phyloP scores from a whole-genome alignment of 1,139 yeast species.

The Saccharomyces hybrid region DNA sequence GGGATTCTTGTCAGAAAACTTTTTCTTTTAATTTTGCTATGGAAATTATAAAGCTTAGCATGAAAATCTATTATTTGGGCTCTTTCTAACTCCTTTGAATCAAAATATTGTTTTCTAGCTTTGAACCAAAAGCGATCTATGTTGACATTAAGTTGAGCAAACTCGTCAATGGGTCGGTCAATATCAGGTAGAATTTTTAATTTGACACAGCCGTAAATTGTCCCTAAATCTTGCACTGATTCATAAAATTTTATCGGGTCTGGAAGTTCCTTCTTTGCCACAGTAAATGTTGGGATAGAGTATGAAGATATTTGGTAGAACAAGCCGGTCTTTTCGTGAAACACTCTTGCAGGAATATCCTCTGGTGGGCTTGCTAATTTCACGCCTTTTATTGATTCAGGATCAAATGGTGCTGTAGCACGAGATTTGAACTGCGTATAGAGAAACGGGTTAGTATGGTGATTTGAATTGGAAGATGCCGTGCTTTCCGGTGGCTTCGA shows the following conservation, averaged over 20 bases:
- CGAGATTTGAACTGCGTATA: slow-evolving; percentile 40
- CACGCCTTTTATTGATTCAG: slow-evolving; percentile 7
- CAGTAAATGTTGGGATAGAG: slow-evolving; percentile 40
- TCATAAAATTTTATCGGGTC: slow-evolving; percentile 51
- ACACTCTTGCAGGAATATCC: slow-evolving; percentile 22
- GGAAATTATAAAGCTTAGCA: slow-evolving; percentile 31
- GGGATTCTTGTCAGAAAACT: slow-evolving; percentile 36
- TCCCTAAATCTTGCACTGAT: slow-evolving; percentile 40
- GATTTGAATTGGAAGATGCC: slow-evolving; percentile 10
- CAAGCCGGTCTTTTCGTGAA: slow-evolving; percentile 14
- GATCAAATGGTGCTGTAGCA: slow-evolving; percentile 33
- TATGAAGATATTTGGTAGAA: slow-evolving; percentile 14
- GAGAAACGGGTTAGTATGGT: slow-evolving; percentile 40
- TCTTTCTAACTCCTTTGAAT: slow-evolving; percentile 32
- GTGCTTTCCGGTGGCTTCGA: not conserved
- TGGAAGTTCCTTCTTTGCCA: slow-evolving; percentile 39
- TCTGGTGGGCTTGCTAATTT: slow-evolving; percentile 2
- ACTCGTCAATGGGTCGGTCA: not conserved
- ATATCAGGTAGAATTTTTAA: slow-evolving; percentile 28
- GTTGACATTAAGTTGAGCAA: slow-evolving; percentile 37
- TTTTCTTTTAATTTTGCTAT: slow-evolving; percentile 18
- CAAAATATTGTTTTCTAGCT: slow-evolving; percentile 46
- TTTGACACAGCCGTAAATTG: slow-evolving; percentile 64
- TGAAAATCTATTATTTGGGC: slow-evolving; percentile 33
- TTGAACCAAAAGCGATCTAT: slow-evolving; percentile 51